phyloP scores from a whole-genome alignment of 495 filamentous ascomycete species.

The Penicillium malachiteum region DNA sequence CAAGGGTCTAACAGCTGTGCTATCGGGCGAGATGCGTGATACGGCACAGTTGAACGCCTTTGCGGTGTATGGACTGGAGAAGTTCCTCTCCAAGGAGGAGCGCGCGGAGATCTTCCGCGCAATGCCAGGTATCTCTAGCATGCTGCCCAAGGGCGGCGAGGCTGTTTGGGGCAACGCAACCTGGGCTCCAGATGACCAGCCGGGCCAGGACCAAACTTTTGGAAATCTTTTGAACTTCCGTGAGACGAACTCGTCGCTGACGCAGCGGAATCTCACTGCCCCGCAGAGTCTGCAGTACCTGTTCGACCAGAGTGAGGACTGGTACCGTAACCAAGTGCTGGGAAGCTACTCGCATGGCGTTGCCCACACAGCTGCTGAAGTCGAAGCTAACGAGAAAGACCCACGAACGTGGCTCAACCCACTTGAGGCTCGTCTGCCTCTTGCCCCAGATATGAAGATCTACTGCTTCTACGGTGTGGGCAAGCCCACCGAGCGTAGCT shows the following conservation, averaged over 20 bases:
- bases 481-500: conserved; percentile 86
- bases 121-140: conserved; percentile 94
- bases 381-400: conserved; percentile 82
- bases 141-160: conserved; percentile 95
- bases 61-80: conserved; percentile 94
- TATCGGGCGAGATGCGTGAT: conserved; percentile 97
- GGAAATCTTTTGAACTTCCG: conserved; percentile 87
- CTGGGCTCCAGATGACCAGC: conserved; percentile 86
- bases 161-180: conserved; percentile 90
- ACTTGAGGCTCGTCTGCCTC: conserved; percentile 82
- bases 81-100: conserved; percentile 86
- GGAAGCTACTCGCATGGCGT: conserved; percentile 84
- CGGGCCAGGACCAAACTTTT: conserved; percentile 66
- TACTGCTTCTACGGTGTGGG: conserved; percentile 97
- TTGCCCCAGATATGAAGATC: conserved; percentile 88
- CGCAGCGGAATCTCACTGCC: conserved; percentile 75
- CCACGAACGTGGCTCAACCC: conserved; percentile 92
- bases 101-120: conserved; percentile 91
- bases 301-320: conserved; percentile 71
- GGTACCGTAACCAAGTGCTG: conserved; percentile 74
- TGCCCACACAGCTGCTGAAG: conserved; percentile 75
- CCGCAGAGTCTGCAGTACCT: conserved; percentile 75
- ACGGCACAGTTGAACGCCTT: conserved; percentile 97
- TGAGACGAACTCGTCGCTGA: conserved; percentile 61
- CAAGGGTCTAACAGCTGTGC: conserved; percentile 86